phyloP scores from a whole-genome alignment of 257 asterid genomes.

The Capsicum baccatum region DNA sequence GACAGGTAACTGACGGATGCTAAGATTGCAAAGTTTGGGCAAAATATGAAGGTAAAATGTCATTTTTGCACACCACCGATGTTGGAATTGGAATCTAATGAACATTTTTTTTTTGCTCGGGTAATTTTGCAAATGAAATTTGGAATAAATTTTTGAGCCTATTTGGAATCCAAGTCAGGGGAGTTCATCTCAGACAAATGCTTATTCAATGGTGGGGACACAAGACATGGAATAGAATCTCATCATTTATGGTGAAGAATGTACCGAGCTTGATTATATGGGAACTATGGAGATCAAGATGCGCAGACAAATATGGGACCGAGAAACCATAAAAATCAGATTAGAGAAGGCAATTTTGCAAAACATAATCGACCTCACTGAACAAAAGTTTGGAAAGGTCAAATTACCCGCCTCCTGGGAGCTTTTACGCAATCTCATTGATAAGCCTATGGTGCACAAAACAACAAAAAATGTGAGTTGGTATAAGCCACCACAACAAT shows the following conservation, averaged over 20 bases:
- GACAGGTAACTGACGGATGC: too few species aligned
- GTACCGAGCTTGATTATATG: not conserved
- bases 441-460: not conserved
- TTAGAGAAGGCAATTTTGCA: too few species aligned
- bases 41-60: not conserved
- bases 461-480: not conserved
- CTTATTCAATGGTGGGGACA: not conserved
- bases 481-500: not conserved
- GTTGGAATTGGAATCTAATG: not conserved
- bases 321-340: not conserved
- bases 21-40: not conserved
- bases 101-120: too few species aligned
- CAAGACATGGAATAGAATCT: not conserved
- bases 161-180: not conserved
- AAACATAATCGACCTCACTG: not conserved
- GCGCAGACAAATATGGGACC: not conserved
- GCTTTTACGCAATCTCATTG: not conserved
- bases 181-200: not conserved
- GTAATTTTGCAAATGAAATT: not conserved
- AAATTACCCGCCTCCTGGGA: not conserved
- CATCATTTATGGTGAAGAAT: not conserved
- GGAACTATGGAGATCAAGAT: not conserved
- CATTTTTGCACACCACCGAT: too few species aligned
- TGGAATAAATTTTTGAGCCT: not conserved
- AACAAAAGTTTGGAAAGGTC: not conserved